A percentile compares a stretch with the other conserved stretches of the same genome.
Evolutionary conservation across 2,329 filamentous ascomycete genomes (phyloP).

Genomic region (Penicillium sp.): DNA sequence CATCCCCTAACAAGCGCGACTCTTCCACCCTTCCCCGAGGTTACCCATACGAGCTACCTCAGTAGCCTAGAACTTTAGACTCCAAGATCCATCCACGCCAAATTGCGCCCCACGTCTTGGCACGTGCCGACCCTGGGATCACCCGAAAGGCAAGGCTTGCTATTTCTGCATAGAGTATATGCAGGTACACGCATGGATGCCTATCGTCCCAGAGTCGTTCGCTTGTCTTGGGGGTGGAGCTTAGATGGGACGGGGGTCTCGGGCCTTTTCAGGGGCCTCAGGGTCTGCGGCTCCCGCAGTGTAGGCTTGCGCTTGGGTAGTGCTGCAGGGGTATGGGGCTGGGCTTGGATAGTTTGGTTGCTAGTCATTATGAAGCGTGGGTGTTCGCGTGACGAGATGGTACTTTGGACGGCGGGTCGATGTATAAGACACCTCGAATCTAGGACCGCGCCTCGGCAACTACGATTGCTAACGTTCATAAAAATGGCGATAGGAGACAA

Average conservation of each 20-base stretch:
- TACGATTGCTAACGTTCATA: no score
- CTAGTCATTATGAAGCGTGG: background rate
- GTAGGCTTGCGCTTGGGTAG: background rate
- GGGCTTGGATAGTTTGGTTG: background rate
- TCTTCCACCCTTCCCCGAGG: no score
- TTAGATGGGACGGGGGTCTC: no score
- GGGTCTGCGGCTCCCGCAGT: background rate
- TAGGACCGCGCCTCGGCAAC: no score
- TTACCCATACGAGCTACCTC: no score
- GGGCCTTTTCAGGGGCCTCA: background rate
- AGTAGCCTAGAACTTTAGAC: background rate
- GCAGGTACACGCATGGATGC: slow-evolving; percentile 19
- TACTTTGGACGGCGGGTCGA: background rate
- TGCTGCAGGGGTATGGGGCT: background rate
- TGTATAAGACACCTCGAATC: no score
- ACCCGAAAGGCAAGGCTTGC: background rate
- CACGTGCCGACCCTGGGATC: slow-evolving; percentile 2
- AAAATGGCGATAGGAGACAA: no score
- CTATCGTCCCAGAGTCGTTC: background rate
- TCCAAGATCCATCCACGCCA: background rate
- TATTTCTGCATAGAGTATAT: slow-evolving; percentile 16
- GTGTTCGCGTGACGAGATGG: background rate
- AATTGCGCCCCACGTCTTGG: slow-evolving; percentile 1
- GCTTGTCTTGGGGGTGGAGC: background rate
- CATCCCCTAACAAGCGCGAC: background rate